phyloP scores from a whole-genome alignment of 768 basidiomycete species.

The Pleurotus pulmonarius region DNA sequence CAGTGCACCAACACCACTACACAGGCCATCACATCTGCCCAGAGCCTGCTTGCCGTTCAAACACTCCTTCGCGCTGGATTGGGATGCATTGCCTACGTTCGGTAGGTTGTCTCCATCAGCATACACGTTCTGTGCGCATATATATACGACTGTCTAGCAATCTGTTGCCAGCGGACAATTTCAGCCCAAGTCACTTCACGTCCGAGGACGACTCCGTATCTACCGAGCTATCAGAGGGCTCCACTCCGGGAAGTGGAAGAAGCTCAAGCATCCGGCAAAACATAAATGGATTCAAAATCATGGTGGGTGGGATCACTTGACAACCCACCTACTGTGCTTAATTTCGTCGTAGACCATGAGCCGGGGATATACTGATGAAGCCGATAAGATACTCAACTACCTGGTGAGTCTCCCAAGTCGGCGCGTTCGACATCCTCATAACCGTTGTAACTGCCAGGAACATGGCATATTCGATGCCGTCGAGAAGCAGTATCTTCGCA shows the following conservation, averaged over 20 bases:
- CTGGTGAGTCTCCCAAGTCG: conserved; percentile 43
- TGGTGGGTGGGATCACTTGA: conserved; percentile 29
- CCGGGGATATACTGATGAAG: conserved; percentile 78
- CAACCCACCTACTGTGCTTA: background rate
- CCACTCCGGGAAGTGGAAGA: conserved; percentile 29
- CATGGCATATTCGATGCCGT: conserved; percentile 84
- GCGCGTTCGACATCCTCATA: too few relatives aligned
- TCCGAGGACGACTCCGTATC: conserved; percentile 36
- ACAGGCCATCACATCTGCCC: conserved; percentile 43
- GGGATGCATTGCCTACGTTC: conserved; percentile 74
- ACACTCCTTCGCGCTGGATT: conserved; percentile 70
- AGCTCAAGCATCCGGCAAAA: conserved; percentile 28
- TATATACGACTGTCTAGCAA: conserved; percentile 40
- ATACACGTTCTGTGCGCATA: too few relatives aligned
- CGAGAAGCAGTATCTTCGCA: conserved; percentile 78
- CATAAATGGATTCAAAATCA: conserved; percentile 68
- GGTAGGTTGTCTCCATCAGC: conserved; percentile 31
- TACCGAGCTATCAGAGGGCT: conserved; percentile 23
- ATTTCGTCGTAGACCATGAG: conserved; percentile 47
- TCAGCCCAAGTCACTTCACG: conserved; percentile 63
- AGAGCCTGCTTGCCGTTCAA: conserved; percentile 69
- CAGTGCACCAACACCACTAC: conserved; percentile 25
- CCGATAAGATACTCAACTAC: conserved; percentile 78
- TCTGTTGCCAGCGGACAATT: conserved; percentile 77
- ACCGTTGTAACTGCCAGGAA: conserved; percentile 45